Evolutionary conservation across 352 stramenopile genomes (phyloP).

Genomic region (Blastocystis sp.): DNA sequence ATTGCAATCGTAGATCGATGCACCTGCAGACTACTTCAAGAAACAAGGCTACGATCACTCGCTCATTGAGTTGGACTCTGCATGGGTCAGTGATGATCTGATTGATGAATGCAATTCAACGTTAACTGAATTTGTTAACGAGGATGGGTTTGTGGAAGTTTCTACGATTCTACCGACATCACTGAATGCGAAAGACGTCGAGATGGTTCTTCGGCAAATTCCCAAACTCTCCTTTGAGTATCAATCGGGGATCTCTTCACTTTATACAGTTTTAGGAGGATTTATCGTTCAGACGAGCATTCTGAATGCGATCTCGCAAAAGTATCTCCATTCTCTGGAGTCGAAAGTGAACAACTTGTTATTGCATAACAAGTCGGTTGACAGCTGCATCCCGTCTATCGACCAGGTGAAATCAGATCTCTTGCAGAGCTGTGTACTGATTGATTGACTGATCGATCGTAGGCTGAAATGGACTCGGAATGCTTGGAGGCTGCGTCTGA

Average conservation of each 20-base stretch:
- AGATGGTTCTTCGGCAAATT: background rate
- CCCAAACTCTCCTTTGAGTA: background rate
- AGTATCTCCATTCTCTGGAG: background rate
- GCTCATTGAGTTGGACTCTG: background rate
- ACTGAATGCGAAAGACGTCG: background rate
- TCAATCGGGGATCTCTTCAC: background rate
- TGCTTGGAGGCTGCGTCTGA: background rate
- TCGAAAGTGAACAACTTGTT: background rate
- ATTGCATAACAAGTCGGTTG: background rate
- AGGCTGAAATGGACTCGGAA: background rate
- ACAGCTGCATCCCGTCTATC: background rate
- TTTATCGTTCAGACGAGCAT: background rate
- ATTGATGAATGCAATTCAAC: background rate
- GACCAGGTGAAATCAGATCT: background rate
- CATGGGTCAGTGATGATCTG: background rate
- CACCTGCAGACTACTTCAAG: background rate
- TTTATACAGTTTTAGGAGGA: background rate
- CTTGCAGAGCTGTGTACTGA: background rate
- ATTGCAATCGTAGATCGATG: background rate
- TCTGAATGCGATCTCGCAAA: background rate
- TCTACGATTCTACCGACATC: background rate
- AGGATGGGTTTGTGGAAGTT: constrained; percentile 22
- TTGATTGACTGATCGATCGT: background rate
- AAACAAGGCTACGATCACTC: background rate
- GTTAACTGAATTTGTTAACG: background rate